Base-by-base conservation (phyloP, 305 asterid species). In the Fraxinus platypoda region DNA sequence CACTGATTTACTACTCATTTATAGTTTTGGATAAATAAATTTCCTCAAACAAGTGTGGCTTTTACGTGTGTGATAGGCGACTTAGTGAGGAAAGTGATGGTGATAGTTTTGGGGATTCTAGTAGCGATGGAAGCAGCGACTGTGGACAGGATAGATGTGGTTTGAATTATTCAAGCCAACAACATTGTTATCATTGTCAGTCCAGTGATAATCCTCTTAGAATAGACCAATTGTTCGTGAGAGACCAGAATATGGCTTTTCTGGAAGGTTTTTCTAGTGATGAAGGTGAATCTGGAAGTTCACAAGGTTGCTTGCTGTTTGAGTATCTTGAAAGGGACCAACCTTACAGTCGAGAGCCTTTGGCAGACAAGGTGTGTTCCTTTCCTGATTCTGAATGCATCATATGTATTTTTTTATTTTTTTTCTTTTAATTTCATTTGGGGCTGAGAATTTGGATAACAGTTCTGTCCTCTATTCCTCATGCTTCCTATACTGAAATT, bases 41-140 rank as follows among this genome's bases (percentile, higher is more conserved):
- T 83, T 41, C 43, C 46, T 71, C 75, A 30, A 31, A 71, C 25
- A 30, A 17, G 75, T 31, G 12, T 30, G 3, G 4, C 43, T 72
- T 82, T 81, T 86, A 21, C 23, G 37, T 80, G 52, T 83, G 59
- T 80, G 82, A 81, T 79, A 94, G 99, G 93, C 91, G 78, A 64
- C 33, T 38, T 30, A 68, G 41, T 15, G 81, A 26, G 26, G 82
- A 81, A 26, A 46, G 81, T 64, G 75, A 77, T 52, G 35, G 21
- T 17, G 81, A 35, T 21, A 59, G 34, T 62, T 59, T 77, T 49
- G 91, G 92, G 90, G 99, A 94, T 87, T 92, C 98, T 75, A 86
- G 97, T 88, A 96, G 98, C 76, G 98, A 94, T 79, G 93, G 95
- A 77, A 93, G 98, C 85, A 96, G 98, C 85, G 99, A 96, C 85